Evolutionary conservation across 495 filamentous ascomycete genomes (phyloP).

Genomic region (Penicillium taxi): DNA sequence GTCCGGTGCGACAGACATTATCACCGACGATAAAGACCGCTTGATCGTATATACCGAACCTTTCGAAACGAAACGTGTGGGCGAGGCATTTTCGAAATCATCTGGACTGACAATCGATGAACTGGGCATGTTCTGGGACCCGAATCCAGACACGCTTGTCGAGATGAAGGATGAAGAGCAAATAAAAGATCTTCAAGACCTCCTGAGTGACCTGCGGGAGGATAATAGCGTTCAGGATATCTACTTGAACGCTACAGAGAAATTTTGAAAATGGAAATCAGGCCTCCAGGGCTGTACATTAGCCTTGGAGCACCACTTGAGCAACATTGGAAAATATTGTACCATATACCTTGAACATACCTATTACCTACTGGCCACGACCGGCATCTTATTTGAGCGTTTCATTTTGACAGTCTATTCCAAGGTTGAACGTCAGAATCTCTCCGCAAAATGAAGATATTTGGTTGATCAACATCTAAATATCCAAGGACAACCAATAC

Average conservation of each 20-base stretch:
- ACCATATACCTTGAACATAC: constrained; percentile 17
- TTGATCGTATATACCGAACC: constrained; percentile 72
- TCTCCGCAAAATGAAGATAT: no score
- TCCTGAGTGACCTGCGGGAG: constrained; percentile 39
- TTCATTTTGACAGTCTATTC: no score
- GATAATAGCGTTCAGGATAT: constrained; percentile 59
- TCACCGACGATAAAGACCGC: constrained; percentile 59
- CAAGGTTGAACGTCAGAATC: no score
- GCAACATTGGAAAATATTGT: constrained; percentile 9
- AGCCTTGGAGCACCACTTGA: neutral
- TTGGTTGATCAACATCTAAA: no score
- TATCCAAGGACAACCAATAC: neutral
- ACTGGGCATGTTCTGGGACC: constrained; percentile 76
- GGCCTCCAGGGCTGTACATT: neutral
- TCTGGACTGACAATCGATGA: constrained; percentile 57
- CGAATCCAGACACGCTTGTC: constrained; percentile 71
- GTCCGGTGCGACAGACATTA: constrained; percentile 73
- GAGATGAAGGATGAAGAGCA: constrained; percentile 41
- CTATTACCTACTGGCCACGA: no score
- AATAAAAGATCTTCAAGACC: constrained; percentile 47
- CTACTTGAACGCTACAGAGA: constrained; percentile 50
- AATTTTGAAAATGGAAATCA: constrained; percentile 13
- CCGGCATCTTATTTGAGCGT: no score
- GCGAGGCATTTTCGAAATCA: constrained; percentile 49
- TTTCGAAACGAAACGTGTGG: constrained; percentile 54